phyloP scores from a whole-genome alignment of 1,139 yeast species.

The Casaregolazyma suthepensis region DNA sequence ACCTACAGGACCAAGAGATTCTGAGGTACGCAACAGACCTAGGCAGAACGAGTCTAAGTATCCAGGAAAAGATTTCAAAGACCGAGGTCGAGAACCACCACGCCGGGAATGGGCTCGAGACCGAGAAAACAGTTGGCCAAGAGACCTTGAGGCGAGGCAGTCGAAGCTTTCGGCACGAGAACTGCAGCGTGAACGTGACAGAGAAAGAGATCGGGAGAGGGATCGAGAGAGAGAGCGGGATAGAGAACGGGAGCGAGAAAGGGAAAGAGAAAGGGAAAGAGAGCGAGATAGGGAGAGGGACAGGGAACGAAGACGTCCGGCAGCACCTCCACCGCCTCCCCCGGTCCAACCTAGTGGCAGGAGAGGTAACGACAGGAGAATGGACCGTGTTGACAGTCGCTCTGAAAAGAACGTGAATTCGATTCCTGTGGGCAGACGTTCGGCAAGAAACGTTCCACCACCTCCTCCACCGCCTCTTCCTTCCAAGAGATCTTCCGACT shows the following conservation, averaged over 20 bases:
- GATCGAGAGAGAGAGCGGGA: conserved; percentile 8
- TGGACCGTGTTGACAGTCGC: conserved; percentile 1
- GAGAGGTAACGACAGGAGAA: background rate
- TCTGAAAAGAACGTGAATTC: background rate
- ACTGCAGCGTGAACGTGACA: conserved; percentile 6
- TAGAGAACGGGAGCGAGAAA: no score
- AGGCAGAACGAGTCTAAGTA: background rate
- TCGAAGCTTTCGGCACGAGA: conserved; percentile 2
- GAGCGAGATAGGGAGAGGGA: conserved; percentile 5
- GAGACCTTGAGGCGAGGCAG: background rate
- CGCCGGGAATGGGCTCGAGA: conserved; percentile 5
- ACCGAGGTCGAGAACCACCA: background rate
- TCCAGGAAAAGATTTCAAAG: conserved; percentile 1
- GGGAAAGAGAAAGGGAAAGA: no score
- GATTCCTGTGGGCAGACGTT: background rate
- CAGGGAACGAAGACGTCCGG: conserved; percentile 9
- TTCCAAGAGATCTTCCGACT: background rate
- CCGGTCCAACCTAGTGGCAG: conserved; percentile 1
- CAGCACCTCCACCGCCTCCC: conserved; percentile 14
- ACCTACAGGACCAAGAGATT: background rate
- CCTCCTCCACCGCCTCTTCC: background rate
- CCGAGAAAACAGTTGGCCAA: background rate
- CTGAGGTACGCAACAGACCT: background rate
- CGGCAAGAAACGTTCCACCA: background rate
- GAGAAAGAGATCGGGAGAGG: conserved; percentile 13